These are phyloP conservation scores for Moesziomyces sp. DNA, from an alignment of 1,284 basidiomycete genomes.

Conservation along the genomic window DNA sequence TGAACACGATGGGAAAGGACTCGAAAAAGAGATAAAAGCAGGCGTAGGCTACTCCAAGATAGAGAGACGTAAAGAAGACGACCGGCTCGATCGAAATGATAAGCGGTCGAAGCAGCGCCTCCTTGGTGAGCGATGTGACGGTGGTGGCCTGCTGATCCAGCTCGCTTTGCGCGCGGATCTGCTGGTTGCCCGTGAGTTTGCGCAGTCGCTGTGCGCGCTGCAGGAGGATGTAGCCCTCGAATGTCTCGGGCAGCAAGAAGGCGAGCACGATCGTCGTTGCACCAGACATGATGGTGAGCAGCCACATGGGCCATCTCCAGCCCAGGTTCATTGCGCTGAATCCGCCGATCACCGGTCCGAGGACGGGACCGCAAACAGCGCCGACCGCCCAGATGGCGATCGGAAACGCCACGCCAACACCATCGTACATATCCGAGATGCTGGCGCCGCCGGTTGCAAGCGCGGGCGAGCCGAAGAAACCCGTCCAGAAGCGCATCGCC, in stretches of 20 bases:
- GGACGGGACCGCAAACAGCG: constrained; percentile 60
- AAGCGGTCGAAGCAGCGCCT: constrained; percentile 37
- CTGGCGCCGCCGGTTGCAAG: constrained; percentile 55
- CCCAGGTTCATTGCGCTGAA: constrained; percentile 60
- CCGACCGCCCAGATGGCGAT: constrained; percentile 65
- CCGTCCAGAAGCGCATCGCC: constrained; percentile 60
- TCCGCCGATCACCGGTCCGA: constrained; percentile 49
- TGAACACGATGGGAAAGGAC: constrained; percentile 41
- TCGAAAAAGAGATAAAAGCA: constrained; percentile 46
- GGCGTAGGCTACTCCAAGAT: constrained; percentile 24
- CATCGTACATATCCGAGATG: constrained; percentile 57
- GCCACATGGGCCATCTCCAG: constrained; percentile 66
- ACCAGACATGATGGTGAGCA: constrained; percentile 56
- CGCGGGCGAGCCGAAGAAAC: constrained; percentile 61
- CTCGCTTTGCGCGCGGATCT: constrained; percentile 33
- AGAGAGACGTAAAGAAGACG: constrained; percentile 35
- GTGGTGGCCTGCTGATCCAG: constrained; percentile 24
- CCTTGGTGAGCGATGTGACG: constrained; percentile 25
- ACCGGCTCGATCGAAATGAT: constrained; percentile 36
- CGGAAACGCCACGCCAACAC: constrained; percentile 56
- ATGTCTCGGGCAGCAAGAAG: constrained; percentile 65
- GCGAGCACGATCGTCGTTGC: constrained; percentile 55
- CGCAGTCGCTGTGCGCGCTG: constrained; percentile 61
- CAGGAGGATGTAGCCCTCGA: constrained; percentile 62
- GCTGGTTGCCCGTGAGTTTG: constrained; percentile 57